Evolutionary conservation across 2,329 filamentous ascomycete genomes (phyloP).

Genomic region (Akanthomyces muscarius): DNA sequence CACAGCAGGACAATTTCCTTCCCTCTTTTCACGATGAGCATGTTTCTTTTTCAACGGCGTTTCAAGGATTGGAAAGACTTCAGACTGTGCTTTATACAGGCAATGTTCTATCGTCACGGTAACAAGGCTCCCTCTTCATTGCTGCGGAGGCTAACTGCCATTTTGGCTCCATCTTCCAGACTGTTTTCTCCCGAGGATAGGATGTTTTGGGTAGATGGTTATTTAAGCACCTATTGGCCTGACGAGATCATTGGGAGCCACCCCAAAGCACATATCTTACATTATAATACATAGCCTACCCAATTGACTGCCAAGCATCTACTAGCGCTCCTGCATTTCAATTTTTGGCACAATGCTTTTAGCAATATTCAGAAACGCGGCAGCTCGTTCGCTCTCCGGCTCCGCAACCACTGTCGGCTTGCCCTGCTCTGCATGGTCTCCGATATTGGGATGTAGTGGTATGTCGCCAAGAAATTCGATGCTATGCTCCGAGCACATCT

Average conservation of each 20-base stretch:
- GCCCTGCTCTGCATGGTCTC: conserved; percentile 79
- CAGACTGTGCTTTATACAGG: neutral
- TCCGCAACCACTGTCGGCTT: conserved; percentile 88
- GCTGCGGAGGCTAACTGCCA: conserved; percentile 41
- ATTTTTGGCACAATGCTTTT: conserved; percentile 48
- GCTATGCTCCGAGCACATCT: conserved; percentile 65
- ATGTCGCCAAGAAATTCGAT: conserved; percentile 85
- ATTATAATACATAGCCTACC: conserved; percentile 2
- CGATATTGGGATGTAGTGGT: conserved; percentile 80
- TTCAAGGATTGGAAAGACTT: conserved; percentile 18
- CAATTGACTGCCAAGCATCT: neutral
- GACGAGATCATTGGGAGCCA: neutral
- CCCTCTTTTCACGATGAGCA: conserved; percentile 4
- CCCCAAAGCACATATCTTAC: conserved; percentile 1
- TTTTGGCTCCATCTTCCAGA: conserved; percentile 18
- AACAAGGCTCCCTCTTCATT: conserved; percentile 32
- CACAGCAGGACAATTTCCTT: conserved; percentile 23
- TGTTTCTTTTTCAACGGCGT: conserved; percentile 18
- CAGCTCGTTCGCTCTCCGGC: conserved; percentile 68
- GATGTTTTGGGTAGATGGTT: neutral
- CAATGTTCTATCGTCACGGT: conserved; percentile 22
- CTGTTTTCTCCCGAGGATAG: conserved; percentile 6
- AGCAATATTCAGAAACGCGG: conserved; percentile 69
- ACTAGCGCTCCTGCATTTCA: conserved; percentile 23
- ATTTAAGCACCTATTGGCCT: neutral